These are phyloP conservation scores for Chalaropsis thielavioides DNA, from an alignment of 2,329 filamentous ascomycete species.

Conservation along the genomic window DNA sequence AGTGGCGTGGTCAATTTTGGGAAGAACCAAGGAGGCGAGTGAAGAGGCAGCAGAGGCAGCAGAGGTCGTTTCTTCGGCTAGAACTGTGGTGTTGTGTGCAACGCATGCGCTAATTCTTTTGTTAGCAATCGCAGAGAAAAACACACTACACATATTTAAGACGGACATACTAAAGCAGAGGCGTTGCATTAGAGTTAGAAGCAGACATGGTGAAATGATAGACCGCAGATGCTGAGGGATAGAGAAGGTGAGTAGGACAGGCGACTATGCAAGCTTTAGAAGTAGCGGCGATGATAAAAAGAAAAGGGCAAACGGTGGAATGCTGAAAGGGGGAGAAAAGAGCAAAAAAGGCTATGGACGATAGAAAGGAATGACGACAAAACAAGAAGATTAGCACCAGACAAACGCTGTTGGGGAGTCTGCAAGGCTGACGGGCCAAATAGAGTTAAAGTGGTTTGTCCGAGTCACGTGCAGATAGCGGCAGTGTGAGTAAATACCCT, in stretches of 20 bases:
- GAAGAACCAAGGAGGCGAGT: slow-evolving; percentile 84
- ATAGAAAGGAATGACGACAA: slow-evolving; percentile 6
- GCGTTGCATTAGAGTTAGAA: slow-evolving; percentile 46
- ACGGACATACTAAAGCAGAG: slow-evolving; percentile 54
- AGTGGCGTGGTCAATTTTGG: slow-evolving; percentile 71
- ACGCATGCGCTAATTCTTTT: slow-evolving; percentile 65
- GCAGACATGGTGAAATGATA: slow-evolving; percentile 46
- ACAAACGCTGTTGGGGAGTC: not conserved
- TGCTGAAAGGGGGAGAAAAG: not conserved
- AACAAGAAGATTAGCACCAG: not conserved
- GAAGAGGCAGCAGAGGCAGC: slow-evolving; percentile 71
- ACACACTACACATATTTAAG: not conserved
- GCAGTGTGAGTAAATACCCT: slow-evolving; percentile 37
- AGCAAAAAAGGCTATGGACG: not conserved
- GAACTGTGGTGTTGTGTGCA: slow-evolving; percentile 82
- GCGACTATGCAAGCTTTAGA: not conserved
- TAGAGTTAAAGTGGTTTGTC: not conserved
- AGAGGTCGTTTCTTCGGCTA: slow-evolving; percentile 80
- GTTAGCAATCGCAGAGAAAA: not conserved
- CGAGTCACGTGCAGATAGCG: not conserved
- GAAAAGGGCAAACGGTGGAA: not conserved
- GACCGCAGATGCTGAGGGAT: not conserved
- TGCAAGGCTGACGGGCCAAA: slow-evolving; percentile 3
- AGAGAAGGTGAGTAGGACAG: not conserved
- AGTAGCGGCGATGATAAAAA: not conserved